phyloP scores from a whole-genome alignment of 805 yeast species.

The Candida silvicultrix region DNA sequence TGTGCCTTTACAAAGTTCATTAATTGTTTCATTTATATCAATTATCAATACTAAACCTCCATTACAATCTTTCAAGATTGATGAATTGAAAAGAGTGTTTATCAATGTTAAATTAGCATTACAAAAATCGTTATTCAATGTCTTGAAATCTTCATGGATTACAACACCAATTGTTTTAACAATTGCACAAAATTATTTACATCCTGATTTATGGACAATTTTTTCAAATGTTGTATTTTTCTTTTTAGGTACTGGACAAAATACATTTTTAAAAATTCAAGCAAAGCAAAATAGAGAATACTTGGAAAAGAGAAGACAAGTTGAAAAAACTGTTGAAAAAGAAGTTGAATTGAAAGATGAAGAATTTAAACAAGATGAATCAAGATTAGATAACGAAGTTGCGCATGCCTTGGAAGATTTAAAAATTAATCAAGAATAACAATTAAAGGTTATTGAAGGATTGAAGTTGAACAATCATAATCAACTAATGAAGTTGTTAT shows the following conservation, averaged over 20 bases:
- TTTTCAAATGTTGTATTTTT: constrained; percentile 55
- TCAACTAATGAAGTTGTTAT: constrained; percentile 1
- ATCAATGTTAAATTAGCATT: constrained; percentile 22
- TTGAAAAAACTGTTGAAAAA: constrained; percentile 13
- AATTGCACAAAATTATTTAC: constrained; percentile 50
- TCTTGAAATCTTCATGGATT: constrained; percentile 47
- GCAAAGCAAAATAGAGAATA: constrained; percentile 18
- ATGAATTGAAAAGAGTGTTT: constrained; percentile 10
- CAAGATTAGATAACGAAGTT: constrained; percentile 3
- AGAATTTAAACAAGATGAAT: constrained; percentile 3
- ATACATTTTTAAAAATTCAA: constrained; percentile 42
- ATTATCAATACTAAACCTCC: constrained; percentile 33
- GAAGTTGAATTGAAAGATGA: constrained; percentile 4
- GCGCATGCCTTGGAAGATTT: background rate
- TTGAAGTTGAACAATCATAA: background rate
- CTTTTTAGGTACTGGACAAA: constrained; percentile 56
- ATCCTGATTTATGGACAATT: constrained; percentile 59
- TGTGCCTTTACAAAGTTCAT: constrained; percentile 45
- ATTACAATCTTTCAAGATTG: constrained; percentile 7
- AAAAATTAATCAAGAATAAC: background rate
- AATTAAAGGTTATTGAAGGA: background rate
- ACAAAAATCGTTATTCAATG: constrained; percentile 35
- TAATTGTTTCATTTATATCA: constrained; percentile 47
- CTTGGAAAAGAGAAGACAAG: constrained; percentile 14
- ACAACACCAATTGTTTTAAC: constrained; percentile 45